phyloP scores from a whole-genome alignment of 225 moss, liverwort and hornwort species.

The Pseudisothecium myosuroides region DNA sequence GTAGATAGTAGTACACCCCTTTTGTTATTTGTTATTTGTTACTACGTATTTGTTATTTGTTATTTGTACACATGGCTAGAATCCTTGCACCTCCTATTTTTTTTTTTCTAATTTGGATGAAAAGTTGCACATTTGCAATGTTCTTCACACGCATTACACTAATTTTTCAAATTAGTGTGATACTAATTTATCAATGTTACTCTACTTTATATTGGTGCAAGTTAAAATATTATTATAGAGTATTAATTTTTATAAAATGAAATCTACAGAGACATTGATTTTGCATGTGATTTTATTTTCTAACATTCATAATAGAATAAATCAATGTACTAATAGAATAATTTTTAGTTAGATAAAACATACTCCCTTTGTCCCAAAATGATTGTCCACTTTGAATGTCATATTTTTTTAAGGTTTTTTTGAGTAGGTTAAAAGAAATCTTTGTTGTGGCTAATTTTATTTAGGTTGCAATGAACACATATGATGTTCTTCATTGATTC shows the following conservation, averaged over 20 bases:
- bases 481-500: no score
- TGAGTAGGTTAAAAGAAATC: no score
- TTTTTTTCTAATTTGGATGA: neutral
- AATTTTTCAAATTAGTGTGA: neutral
- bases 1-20: no score
- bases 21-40: no score
- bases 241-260: neutral
- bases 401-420: no score
- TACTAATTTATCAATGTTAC: neutral
- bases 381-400: no score
- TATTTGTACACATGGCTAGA: fast-evolving
- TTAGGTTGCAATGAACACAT: no score
- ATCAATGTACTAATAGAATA: neutral
- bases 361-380: no score
- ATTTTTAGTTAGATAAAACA: neutral
- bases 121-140: fast-evolving
- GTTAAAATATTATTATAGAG: neutral
- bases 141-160: fast-evolving
- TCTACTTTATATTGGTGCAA: neutral
- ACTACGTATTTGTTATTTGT: no score
- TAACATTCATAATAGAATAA: no score
- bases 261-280: neutral
- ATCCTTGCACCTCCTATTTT: neutral
- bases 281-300: neutral
- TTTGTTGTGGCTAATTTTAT: no score